Percentiles rank a stretch among this genome's conserved stretches.
Conservation (phyloP, 768 basidiomycete genomes). For the Xerocomellus intermedius region DNA sequence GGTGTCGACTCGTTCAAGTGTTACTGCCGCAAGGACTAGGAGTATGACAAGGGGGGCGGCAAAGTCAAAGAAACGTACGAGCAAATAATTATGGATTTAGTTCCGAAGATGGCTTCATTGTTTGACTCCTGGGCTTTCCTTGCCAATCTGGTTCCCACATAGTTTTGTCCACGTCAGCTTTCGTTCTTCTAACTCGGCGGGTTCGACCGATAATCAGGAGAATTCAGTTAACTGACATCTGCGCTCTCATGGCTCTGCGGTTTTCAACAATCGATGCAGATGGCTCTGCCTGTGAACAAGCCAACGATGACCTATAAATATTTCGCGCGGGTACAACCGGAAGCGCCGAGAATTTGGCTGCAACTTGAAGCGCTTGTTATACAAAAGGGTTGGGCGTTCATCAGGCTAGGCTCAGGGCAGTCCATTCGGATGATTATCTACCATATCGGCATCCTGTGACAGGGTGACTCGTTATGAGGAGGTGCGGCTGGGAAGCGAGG, state of each 20-base stretch:
- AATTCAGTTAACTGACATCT: too few species aligned
- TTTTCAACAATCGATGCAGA: too few species aligned
- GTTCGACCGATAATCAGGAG: slow-evolving; percentile 1
- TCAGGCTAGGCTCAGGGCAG: too few species aligned
- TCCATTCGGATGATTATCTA: too few species aligned
- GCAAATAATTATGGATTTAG: neutral
- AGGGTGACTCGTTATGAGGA: neutral
- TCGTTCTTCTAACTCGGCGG: neutral
- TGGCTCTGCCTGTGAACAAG: too few species aligned
- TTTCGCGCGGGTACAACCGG: neutral
- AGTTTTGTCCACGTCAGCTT: neutral
- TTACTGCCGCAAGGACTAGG: neutral
- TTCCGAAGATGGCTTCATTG: neutral
- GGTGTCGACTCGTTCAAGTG: neutral
- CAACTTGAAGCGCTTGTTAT: too few species aligned
- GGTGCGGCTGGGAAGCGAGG: slow-evolving; percentile 3
- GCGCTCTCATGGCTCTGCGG: too few species aligned
- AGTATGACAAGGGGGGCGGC: neutral
- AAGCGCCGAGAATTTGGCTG: slow-evolving; percentile 5
- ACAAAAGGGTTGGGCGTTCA: too few species aligned
- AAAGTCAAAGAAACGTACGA: neutral
- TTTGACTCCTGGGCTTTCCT: neutral
- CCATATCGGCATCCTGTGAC: too few species aligned
- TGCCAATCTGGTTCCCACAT: neutral
- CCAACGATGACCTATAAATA: neutral